These are phyloP conservation scores for Pseudogymnoascus sp. DNA, from an alignment of 2,329 filamentous ascomycete species.

Conservation along the genomic window DNA sequence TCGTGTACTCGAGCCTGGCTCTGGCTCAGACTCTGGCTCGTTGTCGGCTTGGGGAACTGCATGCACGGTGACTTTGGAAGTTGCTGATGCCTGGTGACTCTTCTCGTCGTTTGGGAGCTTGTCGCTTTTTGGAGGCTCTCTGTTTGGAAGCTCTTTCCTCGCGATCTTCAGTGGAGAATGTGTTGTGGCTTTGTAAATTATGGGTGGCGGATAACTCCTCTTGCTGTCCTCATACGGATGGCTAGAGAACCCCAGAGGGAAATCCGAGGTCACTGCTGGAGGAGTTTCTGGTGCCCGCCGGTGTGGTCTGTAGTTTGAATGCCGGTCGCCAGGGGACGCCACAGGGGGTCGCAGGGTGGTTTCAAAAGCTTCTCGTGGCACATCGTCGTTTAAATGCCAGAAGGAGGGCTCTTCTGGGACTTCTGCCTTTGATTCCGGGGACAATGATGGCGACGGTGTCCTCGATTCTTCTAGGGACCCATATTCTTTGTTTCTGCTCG, in stretches of 20 bases:
- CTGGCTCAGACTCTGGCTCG: not conserved
- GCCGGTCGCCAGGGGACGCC: not conserved
- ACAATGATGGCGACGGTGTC: not conserved
- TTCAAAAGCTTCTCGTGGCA: not conserved
- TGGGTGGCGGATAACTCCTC: not conserved
- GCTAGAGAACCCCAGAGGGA: not conserved
- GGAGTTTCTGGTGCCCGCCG: not conserved
- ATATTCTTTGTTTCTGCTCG: not conserved
- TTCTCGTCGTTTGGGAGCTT: not conserved
- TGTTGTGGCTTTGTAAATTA: not conserved
- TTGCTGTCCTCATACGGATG: not conserved
- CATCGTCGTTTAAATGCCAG: not conserved
- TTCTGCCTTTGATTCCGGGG: not conserved
- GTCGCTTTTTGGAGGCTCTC: not conserved
- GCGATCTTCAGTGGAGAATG: not conserved
- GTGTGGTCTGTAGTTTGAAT: not conserved
- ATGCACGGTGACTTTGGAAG: not conserved
- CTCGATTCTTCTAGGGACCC: not conserved
- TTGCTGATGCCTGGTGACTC: not conserved
- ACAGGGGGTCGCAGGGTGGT: not conserved
- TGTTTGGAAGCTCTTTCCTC: not conserved
- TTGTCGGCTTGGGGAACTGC: not conserved
- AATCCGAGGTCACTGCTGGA: not conserved
- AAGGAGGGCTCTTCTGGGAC: not conserved
- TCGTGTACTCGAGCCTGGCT: not conserved